Evolutionary conservation across 805 yeast species (phyloP), one percentile per base, ranked within the genome.

Genomic region (Ogataea pignaliae): DNA sequence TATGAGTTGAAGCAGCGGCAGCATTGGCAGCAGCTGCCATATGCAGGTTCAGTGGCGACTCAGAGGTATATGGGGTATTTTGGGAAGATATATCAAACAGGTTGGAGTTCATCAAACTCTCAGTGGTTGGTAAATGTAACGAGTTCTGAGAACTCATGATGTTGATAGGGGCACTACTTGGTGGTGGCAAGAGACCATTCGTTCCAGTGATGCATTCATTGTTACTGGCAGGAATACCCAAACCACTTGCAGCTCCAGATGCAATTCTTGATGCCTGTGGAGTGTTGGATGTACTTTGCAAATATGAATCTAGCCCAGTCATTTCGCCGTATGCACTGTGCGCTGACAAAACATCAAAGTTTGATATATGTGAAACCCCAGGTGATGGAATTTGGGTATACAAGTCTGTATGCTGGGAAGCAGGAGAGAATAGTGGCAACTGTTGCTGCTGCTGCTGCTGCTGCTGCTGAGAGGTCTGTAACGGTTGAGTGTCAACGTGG

Each of bases 41-140:
- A 14, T 43, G 50, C 28, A 48, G 12, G 36, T 44, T 46, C 28
- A 46, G 14, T 14, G 55, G 53, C 12, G 53, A 40, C 8, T 34
- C 40, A 2, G 56, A 41, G 11, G 34, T 42, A 29, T 57, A 55
- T 9, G 55, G 43, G 4, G 59, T 45, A 12, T 51, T 43, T 30
- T 48, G 52, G 10, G 50, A 37, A 16, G 46, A 29, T 11, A 55
- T 10, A 39, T 54, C 56, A 11, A 48, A 39, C 17, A 50, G 44
- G 29, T 28, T 28, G 15, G 17, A 28, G 2, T 45, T 42, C 9
- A 45, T 39, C 29, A 43, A n/a, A 15, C 45, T 37, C 3, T 48
- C 47, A 32, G 37, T 29, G 18, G 32, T 26, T 3, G 39, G 37
- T 37, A 43, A 35, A 30, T 40, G 42, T 17, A 42, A 28, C 17